Evolutionary conservation across 2,329 filamentous ascomycete species (phyloP), one percentile per base, ranked within the genome.

Genomic region (Scedosporium aurantiacum): DNA sequence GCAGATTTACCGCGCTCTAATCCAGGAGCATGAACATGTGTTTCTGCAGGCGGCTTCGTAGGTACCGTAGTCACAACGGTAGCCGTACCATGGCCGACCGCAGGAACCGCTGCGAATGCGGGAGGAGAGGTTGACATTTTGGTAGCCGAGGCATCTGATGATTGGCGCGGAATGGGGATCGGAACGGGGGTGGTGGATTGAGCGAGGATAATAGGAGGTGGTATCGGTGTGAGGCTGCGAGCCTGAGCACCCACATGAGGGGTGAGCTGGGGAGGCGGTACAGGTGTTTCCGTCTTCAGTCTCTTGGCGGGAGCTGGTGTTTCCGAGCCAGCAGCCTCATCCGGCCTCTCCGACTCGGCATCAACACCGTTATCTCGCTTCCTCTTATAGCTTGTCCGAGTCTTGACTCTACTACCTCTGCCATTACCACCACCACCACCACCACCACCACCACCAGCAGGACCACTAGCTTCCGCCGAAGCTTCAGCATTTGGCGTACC

Each of bases 231-330:
- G 63, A 37, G 59, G 25, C 54, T 57, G 6, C 52, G 52, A 8
- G 52, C 23, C 40, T 57, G 60, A 18, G 60, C n/a, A 37, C 28
- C 41, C 14, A 37, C 58, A 47, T 64, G 61, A 7, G 65, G 61
- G 43, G 66, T 65, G 40, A 75, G 74, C 27, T 74, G 71, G 14
- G 76, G 76, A 50, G 76, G 76, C 57, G 78, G 80, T 32, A 83
- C 75, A 10, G 81, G 82, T 14, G 82, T 84, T 69, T 84, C 82
- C 25, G 78, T 82, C 69, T 83, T 84, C 64, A 73, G 78, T 40
- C 80, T 77, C 68, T 84, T 84, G 18, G 43, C 37, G 25, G 63
- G 47, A 28, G 63, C 63, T 21, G 65, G 64, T 28, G 56, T 32
- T 52, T 58, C 50, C 27, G 54, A 40, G 43, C 43, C 14, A 2